Base-by-base conservation (phyloP, 805 yeast genomes). In the Metschnikowia santaceciliae region DNA sequence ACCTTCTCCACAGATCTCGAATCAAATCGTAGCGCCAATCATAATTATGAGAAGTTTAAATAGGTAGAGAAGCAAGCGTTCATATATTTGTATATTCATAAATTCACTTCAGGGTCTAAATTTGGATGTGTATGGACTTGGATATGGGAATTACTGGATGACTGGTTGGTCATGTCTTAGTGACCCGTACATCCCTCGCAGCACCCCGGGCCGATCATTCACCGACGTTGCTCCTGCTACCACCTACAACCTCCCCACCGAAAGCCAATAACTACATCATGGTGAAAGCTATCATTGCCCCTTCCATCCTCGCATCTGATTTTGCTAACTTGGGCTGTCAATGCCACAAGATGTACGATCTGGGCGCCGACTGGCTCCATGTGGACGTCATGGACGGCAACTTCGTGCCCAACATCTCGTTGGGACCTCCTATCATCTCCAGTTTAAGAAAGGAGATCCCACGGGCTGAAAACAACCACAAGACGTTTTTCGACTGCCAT, bases 321-420 rank as follows among this genome's bases (percentile, higher is more conserved):
- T 94, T 92, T 64, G 84, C 97, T 58, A 81, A 89, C 60, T 72
- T 94, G 54, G 97, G 95, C 46, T 81, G 90, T 58, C 92, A 91
- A 56, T 89, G 97, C 70, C 86, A 86, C 64, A 77, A 79, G 52
- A 86, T 91, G 72, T 83, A 89, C 64, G 80, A 82, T 47, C 77
- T 86, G 50, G 86, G 88, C 22, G 96, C 97, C 19, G 96, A 92
- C 62, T 94, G 99, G 99, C 83, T 94, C 54, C 99, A 94, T 70
- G 83, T 94, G 48, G 99, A 94, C 70, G 92, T 94, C 45, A 94
- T 94, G 99, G 99, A 94, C 67, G 99, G 99, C 45, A 91, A 92
- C 70, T 94, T 94, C 66, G 99, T 94, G 46, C 99, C 99, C 58
- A 94, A 94, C 73, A 86, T 94, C 58, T 85, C 97, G 1, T 76